Conservation (phyloP, 192 early-diverging fungal species). For the Gorgonomyces haynaldii region DNA sequence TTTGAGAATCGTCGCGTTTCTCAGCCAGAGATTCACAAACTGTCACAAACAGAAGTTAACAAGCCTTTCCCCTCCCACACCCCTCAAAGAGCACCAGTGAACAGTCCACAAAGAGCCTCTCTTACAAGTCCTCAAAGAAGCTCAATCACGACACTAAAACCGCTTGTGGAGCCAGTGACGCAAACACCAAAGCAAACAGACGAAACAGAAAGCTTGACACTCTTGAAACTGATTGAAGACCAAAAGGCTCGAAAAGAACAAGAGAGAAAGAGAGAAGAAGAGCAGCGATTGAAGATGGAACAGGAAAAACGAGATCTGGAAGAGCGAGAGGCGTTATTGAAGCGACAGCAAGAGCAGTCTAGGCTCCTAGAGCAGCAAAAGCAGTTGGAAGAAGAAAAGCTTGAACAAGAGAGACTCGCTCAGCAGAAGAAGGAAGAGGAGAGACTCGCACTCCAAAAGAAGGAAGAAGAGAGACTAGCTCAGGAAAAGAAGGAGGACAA, state of each 20-base stretch:
- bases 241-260: not conserved
- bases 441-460: slow-evolving; percentile 7
- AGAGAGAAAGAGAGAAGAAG: slow-evolving; percentile 6
- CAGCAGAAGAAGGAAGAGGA: slow-evolving; percentile 3
- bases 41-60: too few relatives aligned
- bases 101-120: too few relatives aligned
- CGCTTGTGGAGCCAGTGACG: too few relatives aligned
- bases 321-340: slow-evolving; percentile 12
- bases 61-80: too few relatives aligned
- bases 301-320: slow-evolving; percentile 4
- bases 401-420: slow-evolving; percentile 4
- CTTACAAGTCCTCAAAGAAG: too few relatives aligned
- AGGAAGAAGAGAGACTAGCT: not conserved
- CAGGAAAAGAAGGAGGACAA: slow-evolving; percentile 4
- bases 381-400: slow-evolving; percentile 9
- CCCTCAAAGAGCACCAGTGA: too few relatives aligned
- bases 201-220: too few relatives aligned
- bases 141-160: too few relatives aligned
- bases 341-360: slow-evolving; percentile 5
- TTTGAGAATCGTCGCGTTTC: too few relatives aligned
- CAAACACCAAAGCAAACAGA: too few relatives aligned
- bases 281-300: not conserved
- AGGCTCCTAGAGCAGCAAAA: not conserved
- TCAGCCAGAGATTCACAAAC: too few relatives aligned
- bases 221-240: slow-evolving; percentile 2